Evolutionary conservation across 768 basidiomycete genomes (phyloP).

Genomic region (Leccinum ochraceum): DNA sequence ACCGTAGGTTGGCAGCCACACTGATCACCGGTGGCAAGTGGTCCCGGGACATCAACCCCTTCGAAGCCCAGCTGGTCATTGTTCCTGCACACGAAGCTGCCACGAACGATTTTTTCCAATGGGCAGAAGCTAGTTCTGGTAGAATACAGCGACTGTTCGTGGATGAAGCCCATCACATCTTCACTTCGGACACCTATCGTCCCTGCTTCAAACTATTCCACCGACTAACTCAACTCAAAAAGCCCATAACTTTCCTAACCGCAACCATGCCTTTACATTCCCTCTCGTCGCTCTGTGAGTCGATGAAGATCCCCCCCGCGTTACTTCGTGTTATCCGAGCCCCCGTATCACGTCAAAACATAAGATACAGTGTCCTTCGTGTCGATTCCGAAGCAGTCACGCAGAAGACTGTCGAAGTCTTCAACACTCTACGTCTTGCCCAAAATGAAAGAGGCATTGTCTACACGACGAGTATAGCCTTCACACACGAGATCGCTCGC

Average conservation of each 20-base stretch:
- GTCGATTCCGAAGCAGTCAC: fast-evolving
- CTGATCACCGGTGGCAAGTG: background rate
- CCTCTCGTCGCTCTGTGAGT: background rate
- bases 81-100: conserved; percentile 14
- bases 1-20: background rate
- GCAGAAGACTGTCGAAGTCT: background rate
- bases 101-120: background rate
- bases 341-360: background rate
- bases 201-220: conserved; percentile 17
- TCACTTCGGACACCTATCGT: conserved; percentile 3
- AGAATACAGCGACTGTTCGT: conserved; percentile 1
- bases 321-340: background rate
- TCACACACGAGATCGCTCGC: background rate
- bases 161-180: conserved; percentile 12
- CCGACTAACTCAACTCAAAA: background rate
- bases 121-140: background rate
- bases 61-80: conserved; percentile 1
- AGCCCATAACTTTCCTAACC: conserved; percentile 13
- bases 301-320: background rate
- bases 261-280: conserved; percentile 10
- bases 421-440: background rate
- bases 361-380: background rate
- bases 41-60: background rate
- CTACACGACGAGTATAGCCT: conserved; percentile 3
- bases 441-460: conserved; percentile 6